These are phyloP conservation scores for Penicilliopsis zonata DNA, from an alignment of 495 filamentous ascomycete genomes.

Conservation along the genomic window DNA sequence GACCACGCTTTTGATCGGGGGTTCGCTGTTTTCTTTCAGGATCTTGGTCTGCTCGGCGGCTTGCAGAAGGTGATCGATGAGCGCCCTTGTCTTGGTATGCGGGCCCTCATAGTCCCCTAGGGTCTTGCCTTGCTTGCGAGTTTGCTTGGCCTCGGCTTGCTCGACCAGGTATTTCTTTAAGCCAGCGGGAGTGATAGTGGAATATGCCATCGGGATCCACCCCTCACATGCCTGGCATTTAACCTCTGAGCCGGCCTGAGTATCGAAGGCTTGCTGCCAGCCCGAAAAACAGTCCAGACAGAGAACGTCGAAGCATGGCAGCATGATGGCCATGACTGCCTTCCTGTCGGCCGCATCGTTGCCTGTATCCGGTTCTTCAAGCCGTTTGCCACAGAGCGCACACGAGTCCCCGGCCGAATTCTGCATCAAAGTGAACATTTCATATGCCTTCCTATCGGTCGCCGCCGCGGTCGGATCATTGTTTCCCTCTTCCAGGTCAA, in stretches of 20 bases:
- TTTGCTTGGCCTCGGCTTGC: slow-evolving; percentile 32
- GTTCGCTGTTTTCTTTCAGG: slow-evolving; percentile 42
- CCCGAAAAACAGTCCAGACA: slow-evolving; percentile 59
- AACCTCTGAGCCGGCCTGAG: slow-evolving; percentile 10
- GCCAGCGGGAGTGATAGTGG: slow-evolving; percentile 53
- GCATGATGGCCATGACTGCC: slow-evolving; percentile 61
- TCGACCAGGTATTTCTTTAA: slow-evolving; percentile 47
- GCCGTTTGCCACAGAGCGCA: slow-evolving; percentile 49
- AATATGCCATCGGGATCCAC: slow-evolving; percentile 44
- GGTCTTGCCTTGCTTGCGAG: slow-evolving; percentile 43
- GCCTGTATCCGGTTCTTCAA: slow-evolving; percentile 30
- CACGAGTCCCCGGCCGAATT: slow-evolving; percentile 65
- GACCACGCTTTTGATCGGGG: slow-evolving; percentile 77
- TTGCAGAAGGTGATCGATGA: slow-evolving; percentile 53
- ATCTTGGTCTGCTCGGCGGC: slow-evolving; percentile 46
- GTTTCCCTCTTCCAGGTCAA: slow-evolving; percentile 71
- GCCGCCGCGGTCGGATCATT: slow-evolving; percentile 43
- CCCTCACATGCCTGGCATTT: slow-evolving; percentile 57
- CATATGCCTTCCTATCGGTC: slow-evolving; percentile 58
- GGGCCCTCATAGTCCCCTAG: slow-evolving; percentile 68
- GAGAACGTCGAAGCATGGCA: slow-evolving; percentile 71
- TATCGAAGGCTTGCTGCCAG: slow-evolving; percentile 17
- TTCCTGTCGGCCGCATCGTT: slow-evolving; percentile 42
- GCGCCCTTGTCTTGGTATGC: slow-evolving; percentile 77
- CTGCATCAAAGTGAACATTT: slow-evolving; percentile 69